Conservation (phyloP, 441 rosid genomes). For the Mallotus japonicus region DNA sequence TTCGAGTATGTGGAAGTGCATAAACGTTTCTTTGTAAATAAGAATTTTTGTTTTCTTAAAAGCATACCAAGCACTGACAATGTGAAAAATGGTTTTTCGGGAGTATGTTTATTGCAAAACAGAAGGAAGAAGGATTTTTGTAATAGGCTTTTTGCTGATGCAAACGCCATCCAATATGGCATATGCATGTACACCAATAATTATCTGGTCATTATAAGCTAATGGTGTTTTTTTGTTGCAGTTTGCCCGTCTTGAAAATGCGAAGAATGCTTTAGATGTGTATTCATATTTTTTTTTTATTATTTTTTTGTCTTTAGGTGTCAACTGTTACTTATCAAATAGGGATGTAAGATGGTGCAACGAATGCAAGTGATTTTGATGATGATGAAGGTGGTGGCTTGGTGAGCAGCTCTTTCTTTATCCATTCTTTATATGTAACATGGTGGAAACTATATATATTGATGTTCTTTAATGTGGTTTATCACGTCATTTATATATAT, state of each 20-base stretch:
- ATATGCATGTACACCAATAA: not conserved
- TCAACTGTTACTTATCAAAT: constrained; percentile 94
- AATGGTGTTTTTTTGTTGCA: constrained; percentile 28
- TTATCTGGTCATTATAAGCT: not conserved
- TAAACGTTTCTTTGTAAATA: not conserved
- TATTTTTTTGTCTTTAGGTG: constrained; percentile 50
- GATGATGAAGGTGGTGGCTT: constrained; percentile 97
- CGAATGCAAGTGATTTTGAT: constrained; percentile 84
- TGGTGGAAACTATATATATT: not conserved
- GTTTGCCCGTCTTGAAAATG: constrained; percentile 98
- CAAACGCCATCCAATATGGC: not conserved
- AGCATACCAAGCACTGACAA: not conserved
- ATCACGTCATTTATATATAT: not conserved
- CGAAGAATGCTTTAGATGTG: constrained; percentile 56
- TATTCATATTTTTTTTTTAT: constrained; percentile 1
- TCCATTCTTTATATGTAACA: not conserved
- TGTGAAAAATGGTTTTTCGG: not conserved
- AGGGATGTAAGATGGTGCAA: constrained; percentile 60
- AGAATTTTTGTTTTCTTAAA: not conserved
- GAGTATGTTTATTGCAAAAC: not conserved
- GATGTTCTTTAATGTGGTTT: too few species aligned
- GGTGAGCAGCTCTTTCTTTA: constrained; percentile 50
- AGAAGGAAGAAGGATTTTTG: not conserved
- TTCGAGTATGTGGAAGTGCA: too few species aligned
- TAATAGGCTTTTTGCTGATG: not conserved